Evolutionary conservation across 23 red algal genomes (phyloP), one percentile per base, ranked within the genome.

Genomic region (Chondrus crispus): DNA sequence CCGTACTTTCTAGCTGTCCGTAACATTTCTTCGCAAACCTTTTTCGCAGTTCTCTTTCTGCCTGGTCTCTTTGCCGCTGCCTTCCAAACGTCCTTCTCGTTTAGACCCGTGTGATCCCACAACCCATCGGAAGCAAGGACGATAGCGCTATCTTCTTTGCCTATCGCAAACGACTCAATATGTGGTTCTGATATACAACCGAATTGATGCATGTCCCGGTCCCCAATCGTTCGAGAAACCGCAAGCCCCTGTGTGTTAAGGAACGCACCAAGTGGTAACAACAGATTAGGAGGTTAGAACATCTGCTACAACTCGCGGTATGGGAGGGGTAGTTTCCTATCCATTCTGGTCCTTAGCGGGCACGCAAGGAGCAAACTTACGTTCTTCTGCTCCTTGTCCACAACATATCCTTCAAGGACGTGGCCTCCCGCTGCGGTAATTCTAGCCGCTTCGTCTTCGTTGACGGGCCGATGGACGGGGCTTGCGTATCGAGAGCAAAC

Each of bases 61-160:
- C 84, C 84, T 10, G 69, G 7, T 2, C 84, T 66, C 5, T 68
- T 81, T 53, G 52, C 70, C 39, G 62, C 86, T 79, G 19, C 32
- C 38, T 77, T 13, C 20, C 78, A 49, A 38, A 51, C 72, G 16
- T 33, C 41, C 20, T 68, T 54, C 16, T 28, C 38, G 41, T 79
- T 62, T 16, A 90, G 32, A 4, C 38, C 68, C 10, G 48, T 53
- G 33, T 54, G 62, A 50, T 92, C 76, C 89, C 89, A 92, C 62
- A 92, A 62, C 22, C 89, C 89, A 66, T 92, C 89, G 42, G 77
- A 78, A 36, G 89, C 89, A 58, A 92, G 38, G 5, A 92, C 52
- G 48, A 92, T 72, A 74, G 60, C 47, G 18, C 36, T 47, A 18
- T 82, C 77, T 35, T 58, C 22, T 9, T 28, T 46, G 16, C 32